These are phyloP conservation scores for Kluyveromyces dobzhanskii DNA, from an alignment of 805 yeast genomes.

Conservation along the genomic window DNA sequence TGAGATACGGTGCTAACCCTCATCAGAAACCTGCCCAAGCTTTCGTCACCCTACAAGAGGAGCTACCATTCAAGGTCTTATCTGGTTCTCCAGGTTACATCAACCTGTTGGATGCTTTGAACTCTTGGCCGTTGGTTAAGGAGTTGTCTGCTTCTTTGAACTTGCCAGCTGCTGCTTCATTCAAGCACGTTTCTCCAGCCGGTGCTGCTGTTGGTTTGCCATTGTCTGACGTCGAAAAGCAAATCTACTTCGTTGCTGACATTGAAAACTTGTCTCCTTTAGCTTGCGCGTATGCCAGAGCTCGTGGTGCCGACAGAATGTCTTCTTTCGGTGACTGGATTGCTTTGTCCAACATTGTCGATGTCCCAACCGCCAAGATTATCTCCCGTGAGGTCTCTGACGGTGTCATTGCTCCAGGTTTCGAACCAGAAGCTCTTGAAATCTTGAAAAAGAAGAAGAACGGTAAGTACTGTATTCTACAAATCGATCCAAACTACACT, in stretches of 20 bases:
- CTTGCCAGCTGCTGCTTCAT: conserved; percentile 97
- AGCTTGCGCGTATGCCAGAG: conserved; percentile 98
- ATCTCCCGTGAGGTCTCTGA: conserved; percentile 96
- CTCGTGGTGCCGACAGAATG: conserved; percentile 99
- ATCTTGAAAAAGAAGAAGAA: conserved; percentile 87
- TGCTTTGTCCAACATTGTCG: conserved; percentile 94
- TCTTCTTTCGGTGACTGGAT: conserved; percentile 98
- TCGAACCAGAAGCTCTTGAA: conserved; percentile 83
- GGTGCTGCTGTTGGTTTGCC: conserved; percentile 98
- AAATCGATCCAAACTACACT: conserved; percentile 88
- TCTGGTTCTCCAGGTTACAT: conserved; percentile 97
- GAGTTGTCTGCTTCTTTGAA: conserved; percentile 90
- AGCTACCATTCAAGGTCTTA: conserved; percentile 87
- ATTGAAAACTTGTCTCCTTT: conserved; percentile 92
- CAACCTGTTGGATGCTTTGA: conserved; percentile 90
- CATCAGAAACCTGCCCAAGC: conserved; percentile 99
- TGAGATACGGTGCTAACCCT: conserved; percentile 98
- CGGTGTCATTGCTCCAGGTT: conserved; percentile 99
- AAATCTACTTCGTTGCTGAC: conserved; percentile 89
- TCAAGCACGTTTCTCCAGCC: conserved; percentile 98
- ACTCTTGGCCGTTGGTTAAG: conserved; percentile 98
- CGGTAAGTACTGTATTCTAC: conserved; percentile 94
- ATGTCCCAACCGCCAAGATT: conserved; percentile 91
- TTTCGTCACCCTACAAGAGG: conserved; percentile 72
- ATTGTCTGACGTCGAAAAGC: conserved; percentile 81